phyloP scores from a whole-genome alignment of 805 yeast species.

The Myxozyma geophila region DNA sequence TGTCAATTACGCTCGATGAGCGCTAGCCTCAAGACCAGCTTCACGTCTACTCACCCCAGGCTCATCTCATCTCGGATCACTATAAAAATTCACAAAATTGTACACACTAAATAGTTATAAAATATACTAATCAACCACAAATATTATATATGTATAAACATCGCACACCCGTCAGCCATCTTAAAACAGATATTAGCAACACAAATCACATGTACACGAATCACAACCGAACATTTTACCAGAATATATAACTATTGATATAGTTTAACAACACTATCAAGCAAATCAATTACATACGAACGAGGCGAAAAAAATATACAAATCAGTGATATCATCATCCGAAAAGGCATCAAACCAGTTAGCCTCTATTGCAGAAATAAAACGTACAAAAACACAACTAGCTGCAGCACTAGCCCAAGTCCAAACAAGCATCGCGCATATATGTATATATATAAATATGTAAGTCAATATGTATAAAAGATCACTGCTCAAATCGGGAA shows the following conservation, averaged over 20 bases:
- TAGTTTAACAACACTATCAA: background rate
- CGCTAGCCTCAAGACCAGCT: too few species aligned
- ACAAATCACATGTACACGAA: background rate
- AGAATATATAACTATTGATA: background rate
- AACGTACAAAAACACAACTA: background rate
- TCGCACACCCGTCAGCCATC: background rate
- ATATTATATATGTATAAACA: background rate
- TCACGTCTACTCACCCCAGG: too few species aligned
- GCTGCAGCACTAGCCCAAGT: slow-evolving; percentile 1
- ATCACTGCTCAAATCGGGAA: background rate
- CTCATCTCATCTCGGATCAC: too few species aligned
- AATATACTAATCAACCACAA: background rate
- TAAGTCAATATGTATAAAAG: slow-evolving; percentile 5
- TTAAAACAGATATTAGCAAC: too few species aligned
- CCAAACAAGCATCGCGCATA: slow-evolving; percentile 2
- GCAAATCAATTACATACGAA: background rate
- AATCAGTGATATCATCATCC: background rate
- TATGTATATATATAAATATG: slow-evolving; percentile 4
- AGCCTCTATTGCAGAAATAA: background rate
- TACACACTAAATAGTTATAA: slow-evolving; percentile 6
- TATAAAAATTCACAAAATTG: background rate
- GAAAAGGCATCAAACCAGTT: background rate
- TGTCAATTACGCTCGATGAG: too few species aligned
- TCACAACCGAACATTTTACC: background rate
- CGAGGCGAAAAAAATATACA: slow-evolving; percentile 7